These are phyloP conservation scores for Pseudogymnoascus sp. DNA, from an alignment of 2,329 filamentous ascomycete species.

Conservation along the genomic window DNA sequence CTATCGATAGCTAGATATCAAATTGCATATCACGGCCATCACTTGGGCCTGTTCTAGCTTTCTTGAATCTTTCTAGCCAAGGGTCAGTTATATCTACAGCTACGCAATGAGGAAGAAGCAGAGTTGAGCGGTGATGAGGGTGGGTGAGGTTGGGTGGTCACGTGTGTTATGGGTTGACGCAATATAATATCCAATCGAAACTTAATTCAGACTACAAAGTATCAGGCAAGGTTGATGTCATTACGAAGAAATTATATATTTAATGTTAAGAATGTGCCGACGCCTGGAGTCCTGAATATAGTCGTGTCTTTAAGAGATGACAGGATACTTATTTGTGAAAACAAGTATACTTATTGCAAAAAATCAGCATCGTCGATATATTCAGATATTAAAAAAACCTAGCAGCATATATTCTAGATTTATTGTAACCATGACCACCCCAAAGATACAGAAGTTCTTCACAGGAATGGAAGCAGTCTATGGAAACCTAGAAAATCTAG, in stretches of 20 bases:
- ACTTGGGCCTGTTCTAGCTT: too few species aligned
- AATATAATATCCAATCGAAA: not conserved
- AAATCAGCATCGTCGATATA: not conserved
- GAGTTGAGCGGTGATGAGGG: too few species aligned
- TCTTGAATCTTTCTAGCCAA: too few species aligned
- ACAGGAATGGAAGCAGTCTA: not conserved
- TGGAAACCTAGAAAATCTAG: not conserved
- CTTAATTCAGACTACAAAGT: not conserved
- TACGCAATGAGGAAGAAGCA: too few species aligned
- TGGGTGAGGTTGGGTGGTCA: too few species aligned
- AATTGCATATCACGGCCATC: too few species aligned
- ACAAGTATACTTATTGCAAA: not conserved
- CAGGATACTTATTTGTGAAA: not conserved
- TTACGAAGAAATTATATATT: not conserved
- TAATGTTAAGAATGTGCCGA: not conserved
- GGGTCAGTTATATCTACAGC: too few species aligned
- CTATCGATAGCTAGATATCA: not conserved
- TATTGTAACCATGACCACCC: not conserved
- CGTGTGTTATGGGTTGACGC: too few species aligned
- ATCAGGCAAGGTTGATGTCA: conserved; percentile 2
- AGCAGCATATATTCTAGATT: not conserved
- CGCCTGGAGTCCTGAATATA: not conserved
- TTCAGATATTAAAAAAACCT: not conserved
- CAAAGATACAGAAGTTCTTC: not conserved
- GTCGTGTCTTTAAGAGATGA: not conserved